These are phyloP conservation scores for Collariella sp. DNA, from an alignment of 495 filamentous ascomycete genomes.

Conservation along the genomic window DNA sequence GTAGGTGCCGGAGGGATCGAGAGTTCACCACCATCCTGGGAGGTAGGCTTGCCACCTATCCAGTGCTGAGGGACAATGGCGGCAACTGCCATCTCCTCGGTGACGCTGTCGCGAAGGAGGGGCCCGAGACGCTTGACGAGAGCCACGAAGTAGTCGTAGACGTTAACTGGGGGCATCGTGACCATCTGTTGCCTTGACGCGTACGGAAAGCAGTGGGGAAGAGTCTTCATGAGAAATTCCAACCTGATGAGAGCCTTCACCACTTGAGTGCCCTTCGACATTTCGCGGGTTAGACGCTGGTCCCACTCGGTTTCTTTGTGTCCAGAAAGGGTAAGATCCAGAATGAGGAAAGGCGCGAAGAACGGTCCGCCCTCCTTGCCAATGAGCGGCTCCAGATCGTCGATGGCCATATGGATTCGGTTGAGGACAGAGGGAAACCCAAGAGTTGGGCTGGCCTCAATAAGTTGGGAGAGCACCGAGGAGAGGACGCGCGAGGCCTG, in stretches of 20 bases:
- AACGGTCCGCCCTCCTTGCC: slow-evolving; percentile 32
- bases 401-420: slow-evolving; percentile 58
- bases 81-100: slow-evolving; percentile 69
- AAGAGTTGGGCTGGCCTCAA: slow-evolving; percentile 75
- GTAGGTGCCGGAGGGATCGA: neutral
- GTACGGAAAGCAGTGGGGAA: slow-evolving; percentile 67
- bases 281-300: slow-evolving; percentile 26
- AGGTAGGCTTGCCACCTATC: slow-evolving; percentile 23
- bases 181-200: slow-evolving; percentile 33
- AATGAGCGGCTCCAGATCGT: slow-evolving; percentile 58
- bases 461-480: slow-evolving; percentile 66
- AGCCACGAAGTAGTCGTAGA: slow-evolving; percentile 66
- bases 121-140: slow-evolving; percentile 64
- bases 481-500: slow-evolving; percentile 56
- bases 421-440: slow-evolving; percentile 72
- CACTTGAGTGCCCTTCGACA: slow-evolving; percentile 57
- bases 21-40: neutral
- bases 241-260: slow-evolving; percentile 68
- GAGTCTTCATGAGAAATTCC: slow-evolving; percentile 61
- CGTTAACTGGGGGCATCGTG: slow-evolving; percentile 60
- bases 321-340: slow-evolving; percentile 19
- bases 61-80: slow-evolving; percentile 37
- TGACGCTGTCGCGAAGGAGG: slow-evolving; percentile 66
- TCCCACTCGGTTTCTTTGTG: slow-evolving; percentile 27
- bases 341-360: slow-evolving; percentile 53